phyloP scores from a whole-genome alignment of 805 yeast species.

The Middelhovenomyces tepae region DNA sequence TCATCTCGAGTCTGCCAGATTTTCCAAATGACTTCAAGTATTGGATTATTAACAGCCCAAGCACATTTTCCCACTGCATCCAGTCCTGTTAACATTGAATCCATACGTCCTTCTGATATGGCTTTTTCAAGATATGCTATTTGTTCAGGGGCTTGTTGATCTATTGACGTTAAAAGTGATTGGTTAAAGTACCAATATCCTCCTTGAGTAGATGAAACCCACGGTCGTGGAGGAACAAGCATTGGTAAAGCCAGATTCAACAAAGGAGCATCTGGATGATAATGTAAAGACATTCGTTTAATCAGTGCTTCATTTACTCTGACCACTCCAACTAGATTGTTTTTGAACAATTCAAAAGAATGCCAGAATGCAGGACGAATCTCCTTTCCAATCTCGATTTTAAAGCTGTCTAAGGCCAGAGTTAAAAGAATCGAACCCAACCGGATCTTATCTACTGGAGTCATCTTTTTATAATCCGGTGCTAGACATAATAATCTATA shows the following conservation, averaged over 20 bases:
- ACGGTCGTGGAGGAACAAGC: conserved; percentile 83
- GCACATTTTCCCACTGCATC: conserved; percentile 80
- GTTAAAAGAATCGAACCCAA: conserved; percentile 26
- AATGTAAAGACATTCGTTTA: conserved; percentile 43
- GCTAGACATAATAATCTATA: conserved; percentile 39
- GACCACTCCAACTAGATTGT: conserved; percentile 73
- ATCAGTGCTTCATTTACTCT: conserved; percentile 63
- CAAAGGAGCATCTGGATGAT: too few relatives aligned
- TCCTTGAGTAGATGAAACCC: conserved; percentile 77
- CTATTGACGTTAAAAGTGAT: conserved; percentile 55
- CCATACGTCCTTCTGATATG: conserved; percentile 54
- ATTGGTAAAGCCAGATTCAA: conserved; percentile 88
- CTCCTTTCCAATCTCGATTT: conserved; percentile 49
- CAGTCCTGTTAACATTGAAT: conserved; percentile 67
- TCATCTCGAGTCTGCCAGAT: conserved; percentile 83
- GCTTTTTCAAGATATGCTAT: conserved; percentile 83
- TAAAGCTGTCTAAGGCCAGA: conserved; percentile 35
- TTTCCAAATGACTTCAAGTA: conserved; percentile 59
- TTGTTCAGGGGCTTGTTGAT: conserved; percentile 78
- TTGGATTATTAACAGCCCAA: conserved; percentile 79
- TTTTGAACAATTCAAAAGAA: conserved; percentile 70
- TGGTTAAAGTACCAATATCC: conserved; percentile 67
- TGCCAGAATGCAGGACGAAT: conserved; percentile 93
- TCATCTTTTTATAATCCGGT: conserved; percentile 32
- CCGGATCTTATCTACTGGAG: conserved; percentile 31